Evolutionary conservation across 108 stramenopile species (phyloP), one percentile per base, ranked within the genome.

Genomic region (Cyclostephanos invisitatus): DNA sequence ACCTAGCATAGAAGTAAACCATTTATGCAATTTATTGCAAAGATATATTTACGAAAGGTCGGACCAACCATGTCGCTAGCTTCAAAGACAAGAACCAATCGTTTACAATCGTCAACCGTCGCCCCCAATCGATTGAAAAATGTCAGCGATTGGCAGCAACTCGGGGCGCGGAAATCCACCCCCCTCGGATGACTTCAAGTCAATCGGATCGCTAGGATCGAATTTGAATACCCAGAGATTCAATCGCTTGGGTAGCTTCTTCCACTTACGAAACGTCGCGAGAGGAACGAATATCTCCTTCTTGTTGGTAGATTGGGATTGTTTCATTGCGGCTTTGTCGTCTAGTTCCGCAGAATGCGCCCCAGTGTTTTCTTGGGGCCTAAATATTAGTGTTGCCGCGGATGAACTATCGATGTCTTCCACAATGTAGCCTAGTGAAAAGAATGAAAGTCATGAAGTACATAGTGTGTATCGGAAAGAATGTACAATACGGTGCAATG

Each of bases 161-260:
- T 85, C 84, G 6, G 84, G 84, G 28, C 84, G 68, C 20, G 81
- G 84, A 47, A 85, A 85, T 14, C 81, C 84, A 25, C 78, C 84
- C 42, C 68, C 82, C 38, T 78, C 83, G 4, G 78, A 69, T 46
- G 61, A 55, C 42, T 73, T 70, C 68, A 77, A 68, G 46, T 82
- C 82, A 11, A 73, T 76, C 11, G 81, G 74, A 66, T 82, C 46
- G 15, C 80, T 37, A 11, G 68, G 63, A 51, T 85, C 78, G 21
- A 82, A 80, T 40, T 64, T 65, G 78, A 78, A 85, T 28, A 80
- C 81, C 78, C 77, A 85, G 27, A 85, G 37, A 37, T 78, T 73
- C 15, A 85, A 44, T n/a, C 81, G 73, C 51, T 85, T 85, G 10
- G 74, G 62, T 27, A 85, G 61, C 46, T 85, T 85, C 15, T 60